Percentiles rank a stretch among this genome's conserved stretches.
These are phyloP conservation scores for Graphiopsis chlorocephala DNA, from an alignment of 2,329 filamentous ascomycete genomes.

Conservation along the genomic window DNA sequence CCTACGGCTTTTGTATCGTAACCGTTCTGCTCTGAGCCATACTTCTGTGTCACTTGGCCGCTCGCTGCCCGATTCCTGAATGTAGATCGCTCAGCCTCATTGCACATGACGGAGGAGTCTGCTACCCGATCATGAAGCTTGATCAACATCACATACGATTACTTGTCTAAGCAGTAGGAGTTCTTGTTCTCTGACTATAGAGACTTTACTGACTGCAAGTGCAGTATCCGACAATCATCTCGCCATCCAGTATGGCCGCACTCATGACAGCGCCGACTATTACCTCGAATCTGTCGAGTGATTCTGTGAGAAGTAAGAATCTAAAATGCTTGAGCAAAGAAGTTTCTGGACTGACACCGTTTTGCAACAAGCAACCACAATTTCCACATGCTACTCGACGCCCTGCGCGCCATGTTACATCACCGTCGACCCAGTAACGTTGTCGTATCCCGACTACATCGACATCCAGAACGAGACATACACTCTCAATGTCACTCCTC, in stretches of 20 bases:
- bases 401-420: conserved; percentile 10
- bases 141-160: neutral
- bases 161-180: neutral
- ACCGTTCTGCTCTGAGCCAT: neutral
- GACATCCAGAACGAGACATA: neutral
- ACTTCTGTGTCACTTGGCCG: neutral
- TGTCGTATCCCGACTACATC: neutral
- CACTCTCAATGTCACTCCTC: neutral
- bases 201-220: neutral
- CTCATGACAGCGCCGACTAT: neutral
- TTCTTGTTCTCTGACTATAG: neutral
- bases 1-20: neutral
- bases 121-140: neutral
- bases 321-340: neutral
- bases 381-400: conserved; percentile 2
- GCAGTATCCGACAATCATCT: neutral
- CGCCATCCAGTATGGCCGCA: neutral
- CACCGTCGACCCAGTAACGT: neutral
- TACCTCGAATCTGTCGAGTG: neutral
- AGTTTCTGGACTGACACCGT: neutral
- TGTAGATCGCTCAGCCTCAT: neutral
- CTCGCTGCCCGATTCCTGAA: neutral
- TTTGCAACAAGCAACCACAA: neutral
- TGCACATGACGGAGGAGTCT: neutral
- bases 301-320: neutral